These are phyloP conservation scores for Solanum chacoense DNA, from an alignment of 305 asterid species.

Conservation along the genomic window DNA sequence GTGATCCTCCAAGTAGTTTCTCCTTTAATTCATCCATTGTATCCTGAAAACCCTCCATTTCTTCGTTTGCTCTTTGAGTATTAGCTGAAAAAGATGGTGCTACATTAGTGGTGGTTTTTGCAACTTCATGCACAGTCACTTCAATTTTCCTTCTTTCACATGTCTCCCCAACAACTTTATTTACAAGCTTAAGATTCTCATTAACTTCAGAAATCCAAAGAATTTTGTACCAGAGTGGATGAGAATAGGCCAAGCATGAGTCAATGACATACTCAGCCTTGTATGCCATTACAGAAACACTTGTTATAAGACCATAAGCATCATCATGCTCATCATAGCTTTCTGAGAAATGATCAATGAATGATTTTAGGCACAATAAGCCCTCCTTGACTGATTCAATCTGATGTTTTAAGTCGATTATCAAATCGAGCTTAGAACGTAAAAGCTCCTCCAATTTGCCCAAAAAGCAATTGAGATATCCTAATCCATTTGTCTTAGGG, in stretches of 20 bases:
- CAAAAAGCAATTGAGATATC: not conserved
- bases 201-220: not conserved
- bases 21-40: not conserved
- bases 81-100: not conserved
- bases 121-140: not conserved
- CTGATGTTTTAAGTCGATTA: not conserved
- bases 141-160: not conserved
- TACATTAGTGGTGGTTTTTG: not conserved
- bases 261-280: slow-evolving; percentile 2
- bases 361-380: not conserved
- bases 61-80: not conserved
- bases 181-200: not conserved
- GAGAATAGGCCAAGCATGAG: slow-evolving; percentile 1
- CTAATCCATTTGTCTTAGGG: slow-evolving; percentile 2
- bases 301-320: not conserved
- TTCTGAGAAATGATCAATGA: not conserved
- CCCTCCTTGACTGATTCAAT: not conserved
- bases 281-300: not conserved
- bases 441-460: slow-evolving; percentile 1
- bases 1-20: not conserved
- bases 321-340: not conserved
- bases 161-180: not conserved
- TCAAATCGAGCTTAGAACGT: not conserved
- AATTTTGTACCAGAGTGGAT: not conserved
- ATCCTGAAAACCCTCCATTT: not conserved